Evolutionary conservation across 192 early-diverging fungal genomes (phyloP).

Genomic region (Podila verticillata): DNA sequence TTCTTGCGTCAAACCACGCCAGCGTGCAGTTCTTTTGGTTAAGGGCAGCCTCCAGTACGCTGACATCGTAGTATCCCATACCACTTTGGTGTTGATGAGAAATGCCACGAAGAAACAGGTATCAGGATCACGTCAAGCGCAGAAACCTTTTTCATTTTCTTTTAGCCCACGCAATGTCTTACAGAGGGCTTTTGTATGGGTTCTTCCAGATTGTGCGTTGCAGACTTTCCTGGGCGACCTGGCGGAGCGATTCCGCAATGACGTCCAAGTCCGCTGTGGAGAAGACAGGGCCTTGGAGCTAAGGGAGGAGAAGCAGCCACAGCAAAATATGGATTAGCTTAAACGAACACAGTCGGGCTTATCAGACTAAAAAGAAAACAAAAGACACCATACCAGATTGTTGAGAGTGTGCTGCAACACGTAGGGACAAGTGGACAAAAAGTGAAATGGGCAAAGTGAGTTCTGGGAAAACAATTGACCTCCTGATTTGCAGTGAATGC

Average conservation of each 20-base stretch:
- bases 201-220: conserved; percentile 46
- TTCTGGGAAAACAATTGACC: not conserved
- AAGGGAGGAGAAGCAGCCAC: not conserved
- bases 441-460: not conserved
- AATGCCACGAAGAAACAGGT: not conserved
- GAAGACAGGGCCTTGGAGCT: conserved; percentile 43
- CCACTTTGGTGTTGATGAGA: conserved; percentile 11
- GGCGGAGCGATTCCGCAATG: conserved; percentile 42
- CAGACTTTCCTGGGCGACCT: conserved; percentile 32
- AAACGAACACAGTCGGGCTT: too few species aligned
- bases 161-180: not conserved
- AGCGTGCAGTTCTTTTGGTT: conserved; percentile 38
- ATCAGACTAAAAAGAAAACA: not conserved
- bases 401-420: conserved; percentile 35
- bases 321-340: too few species aligned
- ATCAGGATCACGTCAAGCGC: not conserved
- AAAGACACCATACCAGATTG: conserved; percentile 29
- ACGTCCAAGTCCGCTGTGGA: conserved; percentile 40
- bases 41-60: conserved; percentile 41
- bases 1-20: conserved; percentile 42
- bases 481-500: not conserved
- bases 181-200: conserved; percentile 49
- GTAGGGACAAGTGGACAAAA: not conserved
- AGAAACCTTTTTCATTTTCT: not conserved
- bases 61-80: conserved; percentile 48